phyloP scores from a whole-genome alignment of 352 stramenopile species.

The Hyphochytrium catenoides region DNA sequence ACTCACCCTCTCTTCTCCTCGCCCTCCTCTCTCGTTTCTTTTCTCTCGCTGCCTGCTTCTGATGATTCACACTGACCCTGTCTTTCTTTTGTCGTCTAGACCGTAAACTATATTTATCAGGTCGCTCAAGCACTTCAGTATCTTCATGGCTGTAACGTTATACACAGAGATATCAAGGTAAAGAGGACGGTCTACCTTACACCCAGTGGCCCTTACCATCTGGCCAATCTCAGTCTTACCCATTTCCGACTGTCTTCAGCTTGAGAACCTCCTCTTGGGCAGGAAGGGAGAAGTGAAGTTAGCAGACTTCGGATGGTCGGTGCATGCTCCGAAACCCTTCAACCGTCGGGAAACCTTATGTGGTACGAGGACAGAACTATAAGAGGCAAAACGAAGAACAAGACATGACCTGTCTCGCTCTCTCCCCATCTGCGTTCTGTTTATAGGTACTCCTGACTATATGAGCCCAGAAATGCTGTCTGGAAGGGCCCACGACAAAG shows the following conservation, averaged over 20 bases:
- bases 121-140: slow-evolving; percentile 44
- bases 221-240: neutral
- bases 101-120: slow-evolving; percentile 41
- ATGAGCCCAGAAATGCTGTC: slow-evolving; percentile 50
- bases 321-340: slow-evolving; percentile 33
- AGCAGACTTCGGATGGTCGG: slow-evolving; percentile 60
- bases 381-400: too few species aligned
- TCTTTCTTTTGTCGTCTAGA: slow-evolving; percentile 13
- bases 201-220: too few species aligned
- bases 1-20: too few species aligned
- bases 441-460: too few species aligned
- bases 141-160: slow-evolving; percentile 41
- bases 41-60: too few species aligned
- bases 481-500: slow-evolving; percentile 28
- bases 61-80: neutral
- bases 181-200: neutral
- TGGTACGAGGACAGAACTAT: too few species aligned
- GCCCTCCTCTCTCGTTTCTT: too few species aligned
- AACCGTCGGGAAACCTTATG: slow-evolving; percentile 39
- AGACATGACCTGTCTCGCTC: too few species aligned
- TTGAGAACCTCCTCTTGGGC: slow-evolving; percentile 51
- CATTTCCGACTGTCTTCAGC: slow-evolving; percentile 13
- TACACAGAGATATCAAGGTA: slow-evolving; percentile 67
- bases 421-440: too few species aligned
- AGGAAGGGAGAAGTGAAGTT: slow-evolving; percentile 48